Evolutionary conservation across 495 filamentous ascomycete species (phyloP).

Genomic region (Podospora fimiseda): DNA sequence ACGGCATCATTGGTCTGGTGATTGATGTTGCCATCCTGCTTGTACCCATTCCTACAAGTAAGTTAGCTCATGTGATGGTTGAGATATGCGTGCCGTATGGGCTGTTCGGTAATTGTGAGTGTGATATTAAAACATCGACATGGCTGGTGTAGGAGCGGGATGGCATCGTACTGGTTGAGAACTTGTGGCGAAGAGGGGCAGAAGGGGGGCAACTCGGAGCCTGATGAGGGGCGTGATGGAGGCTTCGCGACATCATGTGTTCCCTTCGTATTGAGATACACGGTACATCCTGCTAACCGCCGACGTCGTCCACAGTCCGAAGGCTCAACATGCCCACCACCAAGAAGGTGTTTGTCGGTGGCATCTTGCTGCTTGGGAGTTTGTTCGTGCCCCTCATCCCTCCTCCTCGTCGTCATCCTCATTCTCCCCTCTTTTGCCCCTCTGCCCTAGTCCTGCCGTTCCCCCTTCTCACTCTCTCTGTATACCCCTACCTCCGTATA

Average conservation of each 20-base stretch:
- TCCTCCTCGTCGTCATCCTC: neutral
- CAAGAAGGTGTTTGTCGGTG: slow-evolving; percentile 36
- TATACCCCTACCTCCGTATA: neutral
- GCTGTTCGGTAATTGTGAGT: neutral
- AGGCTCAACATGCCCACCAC: slow-evolving; percentile 28
- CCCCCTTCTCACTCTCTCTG: neutral
- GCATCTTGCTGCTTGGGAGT: slow-evolving; percentile 36
- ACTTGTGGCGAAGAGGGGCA: neutral
- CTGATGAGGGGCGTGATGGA: neutral
- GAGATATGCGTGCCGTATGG: neutral
- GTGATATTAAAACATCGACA: neutral
- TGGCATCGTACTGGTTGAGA: neutral
- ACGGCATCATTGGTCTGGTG: slow-evolving; percentile 25
- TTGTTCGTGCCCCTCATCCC: slow-evolving; percentile 23
- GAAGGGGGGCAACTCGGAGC: neutral
- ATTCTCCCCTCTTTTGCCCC: neutral
- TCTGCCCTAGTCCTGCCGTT: neutral
- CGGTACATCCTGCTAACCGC: slow-evolving; percentile 2
- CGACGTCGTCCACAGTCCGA: slow-evolving; percentile 15
- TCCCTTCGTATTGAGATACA: neutral
- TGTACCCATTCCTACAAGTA: slow-evolving; percentile 35
- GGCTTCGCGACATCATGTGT: neutral
- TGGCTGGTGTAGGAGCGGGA: neutral
- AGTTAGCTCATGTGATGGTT: neutral
- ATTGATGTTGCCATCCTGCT: slow-evolving; percentile 39